Base-by-base conservation (phyloP, 2,329 filamentous ascomycete genomes). In the Fusarium caatingaense region DNA sequence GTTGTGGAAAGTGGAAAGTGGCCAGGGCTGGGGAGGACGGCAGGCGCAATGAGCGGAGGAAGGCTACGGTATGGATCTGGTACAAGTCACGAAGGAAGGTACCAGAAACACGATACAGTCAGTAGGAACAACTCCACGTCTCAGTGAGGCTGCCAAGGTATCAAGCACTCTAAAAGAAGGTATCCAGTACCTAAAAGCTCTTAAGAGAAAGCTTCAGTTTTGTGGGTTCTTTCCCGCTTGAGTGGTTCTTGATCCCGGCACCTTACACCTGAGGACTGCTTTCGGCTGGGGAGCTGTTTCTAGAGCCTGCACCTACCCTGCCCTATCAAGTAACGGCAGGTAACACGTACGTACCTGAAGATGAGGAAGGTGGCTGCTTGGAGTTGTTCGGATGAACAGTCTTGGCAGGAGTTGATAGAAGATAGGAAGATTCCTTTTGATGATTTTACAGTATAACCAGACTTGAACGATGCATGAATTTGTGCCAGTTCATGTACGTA, bases 401-500 rank as follows among this genome's bases (percentile, higher is more conserved):
- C 54, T 65, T 60, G 54, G 62, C 60, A 60, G 47, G 30, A 60
- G 47, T 28, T 40, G 16, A 30, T 30, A 48, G 28, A 34, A 44
- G 28, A 10, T 16, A 54, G 15, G 30, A 42, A n/a, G 30, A 27
- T 8, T 45, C n/a, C 8, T 30, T 53, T 34, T n/a, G 50, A 32
- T 27, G 46, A 32, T 53, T 62, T 58, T 64, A 47, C 42, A 34
- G 20, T 37, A 37, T 37, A 37, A 37, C 34, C 18, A 37, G 16
- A 37, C 50, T 53, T 47, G 16, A 12, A 46, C n/a, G 21, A 64
- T 66, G 47, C 61, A 58, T 60, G 65, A 73, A 74, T 74, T 73
- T 74, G 67, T 72, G 71, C 64, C 70, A 69, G 69, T 74, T 71
- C 68, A 72, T 69, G 69, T 69, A 72, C 47, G 64, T 74, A 73